Conservation (phyloP, 2,329 filamentous ascomycete genomes). For the Pseudocercospora cruenta region DNA sequence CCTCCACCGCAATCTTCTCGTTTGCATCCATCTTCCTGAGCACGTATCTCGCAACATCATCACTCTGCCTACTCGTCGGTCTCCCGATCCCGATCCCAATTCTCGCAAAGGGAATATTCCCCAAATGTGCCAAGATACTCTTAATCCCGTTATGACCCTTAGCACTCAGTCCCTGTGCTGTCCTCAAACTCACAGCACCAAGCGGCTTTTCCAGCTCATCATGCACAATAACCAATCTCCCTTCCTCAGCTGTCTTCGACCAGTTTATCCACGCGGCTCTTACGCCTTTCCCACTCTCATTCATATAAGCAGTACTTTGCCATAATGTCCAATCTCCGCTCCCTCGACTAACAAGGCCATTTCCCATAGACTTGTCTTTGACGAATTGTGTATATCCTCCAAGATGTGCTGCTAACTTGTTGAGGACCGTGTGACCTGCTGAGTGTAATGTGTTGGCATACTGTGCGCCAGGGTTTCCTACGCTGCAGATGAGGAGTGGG, state of each 20-base stretch:
- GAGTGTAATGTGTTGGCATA: constrained; percentile 83
- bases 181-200: constrained; percentile 67
- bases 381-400: constrained; percentile 34
- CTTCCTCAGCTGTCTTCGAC: constrained; percentile 39
- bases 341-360: constrained; percentile 56
- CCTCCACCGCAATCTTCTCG: constrained; percentile 49
- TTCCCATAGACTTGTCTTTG: constrained; percentile 48
- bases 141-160: constrained; percentile 53
- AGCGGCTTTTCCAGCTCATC: constrained; percentile 80
- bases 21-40: constrained; percentile 65
- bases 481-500: constrained; percentile 75
- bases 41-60: constrained; percentile 76
- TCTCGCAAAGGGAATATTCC: constrained; percentile 73
- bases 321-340: constrained; percentile 62
- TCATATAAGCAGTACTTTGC: constrained; percentile 81
- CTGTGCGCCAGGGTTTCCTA: constrained; percentile 76
- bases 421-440: constrained; percentile 79
- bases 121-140: constrained; percentile 67
- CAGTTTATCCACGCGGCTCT: constrained; percentile 66
- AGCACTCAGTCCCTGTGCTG: constrained; percentile 54
- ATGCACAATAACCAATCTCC: constrained; percentile 75
- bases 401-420: constrained; percentile 59
- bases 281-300: constrained; percentile 75
- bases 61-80: constrained; percentile 68
- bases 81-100: constrained; percentile 88